Percentiles rank a stretch among this genome's conserved stretches.
These are phyloP conservation scores for Kwoniella shivajii DNA, from an alignment of 1,284 basidiomycete genomes.

Conservation along the genomic window DNA sequence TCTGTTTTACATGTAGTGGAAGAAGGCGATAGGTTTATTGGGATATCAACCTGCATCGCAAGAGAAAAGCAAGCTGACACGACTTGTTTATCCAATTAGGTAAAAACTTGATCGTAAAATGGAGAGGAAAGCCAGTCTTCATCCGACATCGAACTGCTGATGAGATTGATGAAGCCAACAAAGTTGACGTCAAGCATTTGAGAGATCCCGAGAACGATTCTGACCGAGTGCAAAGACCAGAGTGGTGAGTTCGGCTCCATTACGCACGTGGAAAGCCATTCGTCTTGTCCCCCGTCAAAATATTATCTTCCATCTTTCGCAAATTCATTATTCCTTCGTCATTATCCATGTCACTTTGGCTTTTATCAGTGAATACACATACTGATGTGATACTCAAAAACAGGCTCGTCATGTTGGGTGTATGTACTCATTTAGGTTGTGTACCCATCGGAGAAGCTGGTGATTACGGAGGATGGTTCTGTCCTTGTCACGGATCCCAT, in stretches of 20 bases:
- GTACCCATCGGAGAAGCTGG: constrained; percentile 95
- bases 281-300: neutral
- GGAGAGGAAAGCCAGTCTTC: constrained; percentile 99
- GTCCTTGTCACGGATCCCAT: constrained; percentile 97
- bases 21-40: neutral
- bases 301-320: neutral
- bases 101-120: constrained; percentile 83
- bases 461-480: constrained; percentile 99
- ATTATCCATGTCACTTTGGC: too few relatives aligned
- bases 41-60: neutral
- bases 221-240: constrained; percentile 86
- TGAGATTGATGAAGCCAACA: constrained; percentile 93
- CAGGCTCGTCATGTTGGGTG: constrained; percentile 86
- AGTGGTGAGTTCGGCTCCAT: constrained; percentile 69
- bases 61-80: neutral
- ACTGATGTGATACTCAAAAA: neutral
- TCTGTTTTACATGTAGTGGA: neutral
- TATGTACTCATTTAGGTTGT: constrained; percentile 98
- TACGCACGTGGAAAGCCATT: too few relatives aligned
- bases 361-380: neutral
- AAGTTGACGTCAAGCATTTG: constrained; percentile 78
- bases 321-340: too few relatives aligned
- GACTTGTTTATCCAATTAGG: constrained; percentile 25
- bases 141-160: constrained; percentile 91
- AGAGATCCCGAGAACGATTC: constrained; percentile 93